Percentiles rank a stretch among this genome's conserved stretches.
These are phyloP conservation scores for Colletotrichum sojae DNA, from an alignment of 2,329 filamentous ascomycete species.

Conservation along the genomic window DNA sequence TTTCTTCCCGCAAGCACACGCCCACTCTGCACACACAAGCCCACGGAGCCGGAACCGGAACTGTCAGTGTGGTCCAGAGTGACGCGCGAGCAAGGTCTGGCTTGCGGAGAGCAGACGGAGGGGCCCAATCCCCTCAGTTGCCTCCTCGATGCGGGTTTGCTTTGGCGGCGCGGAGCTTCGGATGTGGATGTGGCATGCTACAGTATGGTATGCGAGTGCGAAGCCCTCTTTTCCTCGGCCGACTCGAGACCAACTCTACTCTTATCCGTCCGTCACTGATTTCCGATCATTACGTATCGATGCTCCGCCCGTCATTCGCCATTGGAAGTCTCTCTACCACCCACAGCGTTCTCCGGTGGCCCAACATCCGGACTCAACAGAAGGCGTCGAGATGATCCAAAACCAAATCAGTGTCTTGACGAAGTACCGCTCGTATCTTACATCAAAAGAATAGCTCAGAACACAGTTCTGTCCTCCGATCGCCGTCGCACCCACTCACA, in stretches of 20 bases:
- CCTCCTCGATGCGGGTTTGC: slow-evolving; percentile 1
- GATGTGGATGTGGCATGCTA: not conserved
- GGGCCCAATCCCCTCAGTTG: slow-evolving; percentile 15
- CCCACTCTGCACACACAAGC: not conserved
- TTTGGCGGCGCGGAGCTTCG: slow-evolving; percentile 1
- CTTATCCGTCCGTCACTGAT: not conserved
- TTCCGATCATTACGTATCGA: not conserved
- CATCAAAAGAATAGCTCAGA: not conserved
- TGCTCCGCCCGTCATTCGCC: not conserved
- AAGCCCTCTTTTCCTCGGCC: slow-evolving; percentile 3
- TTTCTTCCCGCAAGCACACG: slow-evolving; percentile 29
- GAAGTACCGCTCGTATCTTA: too few relatives aligned
- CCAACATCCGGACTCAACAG: slow-evolving; percentile 15
- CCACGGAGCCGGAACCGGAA: slow-evolving; percentile 13
- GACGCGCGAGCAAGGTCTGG: slow-evolving; percentile 8
- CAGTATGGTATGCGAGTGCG: slow-evolving; percentile 31
- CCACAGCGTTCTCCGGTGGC: not conserved
- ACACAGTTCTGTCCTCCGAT: slow-evolving; percentile 26
- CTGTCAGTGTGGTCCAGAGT: slow-evolving; percentile 26
- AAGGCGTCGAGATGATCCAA: slow-evolving; percentile 14
- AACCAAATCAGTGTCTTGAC: not conserved
- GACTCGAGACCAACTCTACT: slow-evolving; percentile 5
- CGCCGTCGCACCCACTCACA: slow-evolving; percentile 15
- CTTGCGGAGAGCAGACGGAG: slow-evolving; percentile 22
- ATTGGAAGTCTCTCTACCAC: not conserved